phyloP scores from a whole-genome alignment of 2,329 filamentous ascomycete genomes.

The Pseudocercospora fuligena region DNA sequence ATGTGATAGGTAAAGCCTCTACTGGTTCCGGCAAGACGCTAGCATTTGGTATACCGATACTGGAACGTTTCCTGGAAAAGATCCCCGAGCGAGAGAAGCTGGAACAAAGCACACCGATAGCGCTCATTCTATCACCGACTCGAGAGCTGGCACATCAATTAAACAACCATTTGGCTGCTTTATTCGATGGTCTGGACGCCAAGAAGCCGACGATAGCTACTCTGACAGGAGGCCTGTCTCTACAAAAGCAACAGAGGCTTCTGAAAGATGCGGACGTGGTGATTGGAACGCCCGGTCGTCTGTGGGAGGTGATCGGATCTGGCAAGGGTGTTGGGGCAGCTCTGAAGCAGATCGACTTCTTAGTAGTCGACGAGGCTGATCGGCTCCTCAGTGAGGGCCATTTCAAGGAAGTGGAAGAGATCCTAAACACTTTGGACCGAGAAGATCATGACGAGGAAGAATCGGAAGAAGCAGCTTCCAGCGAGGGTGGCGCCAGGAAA shows the following conservation, averaged over 20 bases:
- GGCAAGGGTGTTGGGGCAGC: slow-evolving; percentile 70
- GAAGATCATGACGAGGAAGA: slow-evolving; percentile 57
- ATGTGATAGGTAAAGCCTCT: slow-evolving; percentile 93
- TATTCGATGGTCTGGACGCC: slow-evolving; percentile 71
- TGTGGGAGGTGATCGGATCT: slow-evolving; percentile 91
- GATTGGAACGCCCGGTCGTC: slow-evolving; percentile 78
- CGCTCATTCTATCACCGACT: slow-evolving; percentile 87
- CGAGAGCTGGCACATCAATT: slow-evolving; percentile 93
- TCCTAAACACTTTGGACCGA: slow-evolving; percentile 78
- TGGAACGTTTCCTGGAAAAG: slow-evolving; percentile 76
- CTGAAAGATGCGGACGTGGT: slow-evolving; percentile 85
- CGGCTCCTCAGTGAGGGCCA: slow-evolving; percentile 88
- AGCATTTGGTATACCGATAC: slow-evolving; percentile 90
- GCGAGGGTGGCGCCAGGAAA: not conserved
- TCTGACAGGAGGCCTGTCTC: slow-evolving; percentile 86
- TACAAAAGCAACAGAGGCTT: slow-evolving; percentile 92
- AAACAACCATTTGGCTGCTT: slow-evolving; percentile 75
- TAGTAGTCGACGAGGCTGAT: slow-evolving; percentile 95
- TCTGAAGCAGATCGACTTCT: slow-evolving; percentile 75
- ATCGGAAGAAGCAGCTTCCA: slow-evolving; percentile 36
- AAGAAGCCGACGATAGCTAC: slow-evolving; percentile 69
- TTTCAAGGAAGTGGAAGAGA: slow-evolving; percentile 92
- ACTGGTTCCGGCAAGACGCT: slow-evolving; percentile 97
- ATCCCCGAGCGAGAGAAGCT: slow-evolving; percentile 34
- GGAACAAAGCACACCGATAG: slow-evolving; percentile 59